Evolutionary conservation across 2,329 filamentous ascomycete genomes (phyloP).

Genomic region (Colletotrichum cereale): DNA sequence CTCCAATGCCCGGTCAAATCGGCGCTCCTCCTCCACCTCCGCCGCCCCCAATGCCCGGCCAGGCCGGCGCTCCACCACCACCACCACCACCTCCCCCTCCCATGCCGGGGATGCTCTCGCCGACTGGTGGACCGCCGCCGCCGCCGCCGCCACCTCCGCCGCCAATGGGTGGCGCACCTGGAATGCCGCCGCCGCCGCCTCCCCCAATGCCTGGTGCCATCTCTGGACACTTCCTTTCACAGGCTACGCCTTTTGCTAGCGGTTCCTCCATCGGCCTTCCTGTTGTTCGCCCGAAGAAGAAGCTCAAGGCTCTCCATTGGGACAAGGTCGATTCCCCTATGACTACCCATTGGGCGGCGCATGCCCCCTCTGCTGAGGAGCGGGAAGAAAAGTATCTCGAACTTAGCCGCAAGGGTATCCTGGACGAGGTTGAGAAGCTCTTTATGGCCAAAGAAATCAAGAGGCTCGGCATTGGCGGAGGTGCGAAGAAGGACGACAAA

Average conservation of each 20-base stretch:
- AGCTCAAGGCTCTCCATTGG: conserved; percentile 99
- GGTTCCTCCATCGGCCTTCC: conserved; percentile 75
- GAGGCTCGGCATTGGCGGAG: conserved; percentile 76
- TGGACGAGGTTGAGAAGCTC: conserved; percentile 97
- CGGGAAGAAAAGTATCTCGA: conserved; percentile 97
- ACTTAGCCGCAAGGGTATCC: conserved; percentile 91
- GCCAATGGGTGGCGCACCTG: conserved; percentile 61
- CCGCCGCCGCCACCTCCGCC: conserved; percentile 64
- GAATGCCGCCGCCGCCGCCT: conserved; percentile 61
- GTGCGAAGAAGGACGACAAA: conserved; percentile 87
- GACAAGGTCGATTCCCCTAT: conserved; percentile 96
- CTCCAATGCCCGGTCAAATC: too few relatives aligned
- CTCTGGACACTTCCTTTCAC: conserved; percentile 81
- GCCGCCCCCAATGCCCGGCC: conserved; percentile 44
- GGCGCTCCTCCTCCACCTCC: conserved; percentile 52
- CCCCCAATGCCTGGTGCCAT: conserved; percentile 70
- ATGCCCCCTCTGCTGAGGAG: conserved; percentile 86
- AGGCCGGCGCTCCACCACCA: conserved; percentile 46
- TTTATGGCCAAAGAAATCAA: conserved; percentile 99
- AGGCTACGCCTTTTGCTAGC: conserved; percentile 65
- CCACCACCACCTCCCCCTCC: conserved; percentile 56
- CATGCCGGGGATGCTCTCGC: conserved; percentile 57
- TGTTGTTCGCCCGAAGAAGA: conserved; percentile 94
- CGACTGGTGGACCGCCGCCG: conserved; percentile 57
- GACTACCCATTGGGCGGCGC: conserved; percentile 91